Percentiles rank a stretch among this genome's conserved stretches.
Conservation (phyloP, 2,329 filamentous ascomycete genomes). For the Aspergillus nomiae region DNA sequence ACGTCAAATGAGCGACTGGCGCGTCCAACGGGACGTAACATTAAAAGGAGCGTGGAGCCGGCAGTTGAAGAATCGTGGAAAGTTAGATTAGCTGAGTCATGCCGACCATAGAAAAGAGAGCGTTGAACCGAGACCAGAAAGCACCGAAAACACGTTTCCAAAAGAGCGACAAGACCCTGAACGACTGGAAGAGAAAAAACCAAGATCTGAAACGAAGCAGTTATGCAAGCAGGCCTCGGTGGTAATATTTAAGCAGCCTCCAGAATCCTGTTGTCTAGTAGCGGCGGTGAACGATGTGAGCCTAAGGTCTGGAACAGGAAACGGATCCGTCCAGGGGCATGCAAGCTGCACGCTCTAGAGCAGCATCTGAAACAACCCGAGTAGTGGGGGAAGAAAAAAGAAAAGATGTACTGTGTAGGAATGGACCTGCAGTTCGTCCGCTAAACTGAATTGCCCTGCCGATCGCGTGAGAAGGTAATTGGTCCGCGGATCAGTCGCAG, state of each 20-base stretch:
- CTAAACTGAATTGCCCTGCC: constrained; percentile 16
- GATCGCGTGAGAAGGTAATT: constrained; percentile 2
- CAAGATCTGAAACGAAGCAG: constrained; percentile 27
- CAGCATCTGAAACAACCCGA: constrained; percentile 19
- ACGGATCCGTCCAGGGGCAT: constrained; percentile 28
- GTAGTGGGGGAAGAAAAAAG: constrained; percentile 16
- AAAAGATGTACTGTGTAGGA: background rate
- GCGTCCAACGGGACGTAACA: constrained; percentile 17
- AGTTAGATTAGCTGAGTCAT: constrained; percentile 19
- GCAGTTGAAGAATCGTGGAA: constrained; percentile 18
- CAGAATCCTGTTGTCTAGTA: constrained; percentile 34
- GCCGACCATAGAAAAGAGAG: constrained; percentile 27
- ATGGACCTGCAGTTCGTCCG: constrained; percentile 16
- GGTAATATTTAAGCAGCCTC: constrained; percentile 21
- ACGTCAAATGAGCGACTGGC: constrained; percentile 23
- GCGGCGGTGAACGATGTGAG: constrained; percentile 27
- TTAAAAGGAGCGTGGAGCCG: constrained; percentile 24
- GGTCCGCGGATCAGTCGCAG: background rate
- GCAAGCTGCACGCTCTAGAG: constrained; percentile 23
- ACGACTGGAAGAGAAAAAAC: constrained; percentile 29
- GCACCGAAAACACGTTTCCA: constrained; percentile 32
- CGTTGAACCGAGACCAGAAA: constrained; percentile 31
- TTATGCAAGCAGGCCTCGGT: constrained; percentile 12
- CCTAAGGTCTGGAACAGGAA: constrained; percentile 9
- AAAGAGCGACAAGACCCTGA: constrained; percentile 35